Conservation (phyloP, 2,329 filamentous ascomycete genomes). For the Ceratocystis cubensis region DNA sequence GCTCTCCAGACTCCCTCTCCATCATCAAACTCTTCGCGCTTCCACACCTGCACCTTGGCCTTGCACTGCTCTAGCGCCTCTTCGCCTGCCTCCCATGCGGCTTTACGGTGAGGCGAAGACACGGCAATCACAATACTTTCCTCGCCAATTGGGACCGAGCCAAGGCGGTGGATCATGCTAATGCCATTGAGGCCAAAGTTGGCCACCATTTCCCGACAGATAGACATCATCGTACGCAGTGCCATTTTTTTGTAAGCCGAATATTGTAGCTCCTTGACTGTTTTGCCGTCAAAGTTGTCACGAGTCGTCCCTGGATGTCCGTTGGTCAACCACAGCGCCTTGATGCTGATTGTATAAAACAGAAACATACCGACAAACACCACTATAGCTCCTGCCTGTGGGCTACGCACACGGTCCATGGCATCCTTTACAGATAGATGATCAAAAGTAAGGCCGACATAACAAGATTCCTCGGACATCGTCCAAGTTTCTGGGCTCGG, state of each 20-base stretch:
- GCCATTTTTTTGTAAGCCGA: constrained; percentile 60
- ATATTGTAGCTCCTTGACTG: constrained; percentile 66
- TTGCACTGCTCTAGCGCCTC: constrained; percentile 83
- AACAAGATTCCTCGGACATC: constrained; percentile 40
- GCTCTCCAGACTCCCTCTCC: constrained; percentile 75
- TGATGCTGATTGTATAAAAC: constrained; percentile 19
- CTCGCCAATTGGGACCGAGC: constrained; percentile 76
- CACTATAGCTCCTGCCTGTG: constrained; percentile 63
- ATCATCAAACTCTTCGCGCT: constrained; percentile 73
- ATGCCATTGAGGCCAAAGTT: constrained; percentile 60
- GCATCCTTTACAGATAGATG: constrained; percentile 44
- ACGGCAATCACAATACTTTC: constrained; percentile 88
- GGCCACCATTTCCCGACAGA: constrained; percentile 43
- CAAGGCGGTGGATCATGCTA: constrained; percentile 72
- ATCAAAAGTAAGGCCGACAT: constrained; percentile 55
- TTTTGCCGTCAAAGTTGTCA: constrained; percentile 56
- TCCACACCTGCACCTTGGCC: constrained; percentile 85
- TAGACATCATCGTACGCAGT: constrained; percentile 53
- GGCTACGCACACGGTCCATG: constrained; percentile 57
- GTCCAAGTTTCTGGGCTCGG: constrained; percentile 27
- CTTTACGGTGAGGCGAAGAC: constrained; percentile 67
- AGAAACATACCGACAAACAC: constrained; percentile 52
- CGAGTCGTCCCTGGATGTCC: constrained; percentile 53
- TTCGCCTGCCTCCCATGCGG: constrained; percentile 79
- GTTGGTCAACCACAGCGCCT: constrained; percentile 3